Evolutionary conservation across 306 rosid species (phyloP).

Genomic region (Lagenaria siceraria): DNA sequence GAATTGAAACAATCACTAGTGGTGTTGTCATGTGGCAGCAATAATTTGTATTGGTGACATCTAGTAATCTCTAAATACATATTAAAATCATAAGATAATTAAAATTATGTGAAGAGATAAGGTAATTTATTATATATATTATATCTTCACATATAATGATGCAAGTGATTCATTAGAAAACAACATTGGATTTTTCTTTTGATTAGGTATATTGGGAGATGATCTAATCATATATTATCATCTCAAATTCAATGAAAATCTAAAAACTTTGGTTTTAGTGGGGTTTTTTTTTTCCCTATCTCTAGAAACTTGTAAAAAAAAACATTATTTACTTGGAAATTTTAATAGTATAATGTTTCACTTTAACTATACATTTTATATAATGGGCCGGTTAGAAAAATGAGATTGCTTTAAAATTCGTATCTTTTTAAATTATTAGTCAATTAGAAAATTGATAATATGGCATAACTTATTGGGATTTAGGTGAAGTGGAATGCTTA

Average conservation of each 20-base stretch:
- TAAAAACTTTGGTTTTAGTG: neutral
- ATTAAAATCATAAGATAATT: neutral
- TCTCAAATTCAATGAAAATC: neutral
- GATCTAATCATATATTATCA: neutral
- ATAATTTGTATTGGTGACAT: neutral
- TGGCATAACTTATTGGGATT: neutral
- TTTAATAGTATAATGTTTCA: neutral
- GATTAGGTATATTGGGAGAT: neutral
- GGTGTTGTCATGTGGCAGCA: neutral
- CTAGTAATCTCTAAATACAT: neutral
- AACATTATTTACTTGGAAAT: neutral
- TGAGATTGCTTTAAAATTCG: neutral
- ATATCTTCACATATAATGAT: neutral
- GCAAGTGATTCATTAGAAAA: neutral
- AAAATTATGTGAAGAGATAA: neutral
- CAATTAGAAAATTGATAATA: neutral
- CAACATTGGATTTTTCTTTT: neutral
- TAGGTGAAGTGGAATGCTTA: neutral
- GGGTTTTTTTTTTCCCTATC: neutral
- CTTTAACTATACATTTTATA: neutral
- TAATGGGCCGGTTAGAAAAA: neutral
- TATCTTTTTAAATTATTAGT: neutral
- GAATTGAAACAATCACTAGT: neutral
- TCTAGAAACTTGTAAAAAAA: neutral
- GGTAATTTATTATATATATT: neutral